A percentile compares a stretch with the other conserved stretches of the same genome.
Evolutionary conservation across 306 rosid genomes (phyloP).

Genomic region (Canavalia gladiata): DNA sequence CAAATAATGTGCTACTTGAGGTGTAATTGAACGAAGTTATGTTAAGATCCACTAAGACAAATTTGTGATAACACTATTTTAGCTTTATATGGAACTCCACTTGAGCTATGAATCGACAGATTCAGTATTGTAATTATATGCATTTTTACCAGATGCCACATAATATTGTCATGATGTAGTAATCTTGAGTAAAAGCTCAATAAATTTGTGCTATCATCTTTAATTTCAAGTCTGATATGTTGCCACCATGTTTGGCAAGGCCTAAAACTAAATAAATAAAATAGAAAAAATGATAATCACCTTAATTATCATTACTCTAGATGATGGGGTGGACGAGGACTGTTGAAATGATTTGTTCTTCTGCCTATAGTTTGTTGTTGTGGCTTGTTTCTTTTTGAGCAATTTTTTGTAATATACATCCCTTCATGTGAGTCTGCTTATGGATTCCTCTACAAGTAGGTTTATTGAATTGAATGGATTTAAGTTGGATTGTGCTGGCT

Average conservation of each 20-base stretch:
- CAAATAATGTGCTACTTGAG: conserved; percentile 31
- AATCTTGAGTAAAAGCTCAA: conserved; percentile 17
- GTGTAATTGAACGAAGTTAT: conserved; percentile 9
- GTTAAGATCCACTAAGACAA: conserved; percentile 19
- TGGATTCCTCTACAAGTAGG: conserved; percentile 1
- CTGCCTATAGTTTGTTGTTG: conserved; percentile 25
- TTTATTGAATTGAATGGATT: conserved; percentile 20
- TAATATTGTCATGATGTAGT: conserved; percentile 22
- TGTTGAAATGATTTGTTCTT: conserved; percentile 37
- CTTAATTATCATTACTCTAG: conserved; percentile 33
- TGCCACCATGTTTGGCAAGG: conserved; percentile 14
- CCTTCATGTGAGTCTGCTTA: neutral
- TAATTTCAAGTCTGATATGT: neutral
- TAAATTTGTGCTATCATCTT: conserved; percentile 5
- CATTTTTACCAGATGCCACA: conserved; percentile 33
- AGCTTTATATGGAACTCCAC: conserved; percentile 1
- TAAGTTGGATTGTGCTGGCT: conserved; percentile 25
- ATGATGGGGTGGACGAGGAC: conserved; percentile 5
- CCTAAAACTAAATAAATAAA: conserved; percentile 23
- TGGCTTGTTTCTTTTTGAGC: conserved; percentile 29
- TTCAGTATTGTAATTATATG: conserved; percentile 27
- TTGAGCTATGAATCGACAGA: conserved; percentile 22
- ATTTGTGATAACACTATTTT: conserved; percentile 1
- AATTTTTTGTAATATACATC: neutral
- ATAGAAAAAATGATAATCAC: conserved; percentile 1